Conservation (phyloP, 2,329 filamentous ascomycete species). For the Aspergillus sclerotialis region DNA sequence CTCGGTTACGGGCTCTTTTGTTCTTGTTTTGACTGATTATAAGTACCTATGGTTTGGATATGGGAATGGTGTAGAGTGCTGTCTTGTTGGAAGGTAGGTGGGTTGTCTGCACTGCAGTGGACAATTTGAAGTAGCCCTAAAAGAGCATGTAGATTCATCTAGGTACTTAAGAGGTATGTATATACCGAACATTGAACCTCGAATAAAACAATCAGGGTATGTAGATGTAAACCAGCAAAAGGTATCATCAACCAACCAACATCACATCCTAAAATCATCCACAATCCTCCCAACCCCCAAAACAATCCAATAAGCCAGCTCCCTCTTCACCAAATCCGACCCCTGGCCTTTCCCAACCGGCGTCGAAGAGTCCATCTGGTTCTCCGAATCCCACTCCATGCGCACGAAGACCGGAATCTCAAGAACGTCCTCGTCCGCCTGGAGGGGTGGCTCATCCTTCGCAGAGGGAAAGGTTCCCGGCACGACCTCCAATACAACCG, state of each 20-base stretch:
- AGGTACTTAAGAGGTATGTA: constrained; percentile 1
- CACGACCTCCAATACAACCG: constrained; percentile 86
- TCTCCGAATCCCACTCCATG: constrained; percentile 76
- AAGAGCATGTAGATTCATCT: too few relatives aligned
- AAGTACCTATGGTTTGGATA: too few relatives aligned
- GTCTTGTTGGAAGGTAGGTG: too few relatives aligned
- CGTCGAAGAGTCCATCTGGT: constrained; percentile 37
- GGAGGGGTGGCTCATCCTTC: constrained; percentile 9
- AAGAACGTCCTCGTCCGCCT: constrained; percentile 57
- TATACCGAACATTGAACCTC: not conserved
- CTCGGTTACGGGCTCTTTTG: too few relatives aligned
- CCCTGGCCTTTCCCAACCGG: constrained; percentile 41
- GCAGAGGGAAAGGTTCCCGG: constrained; percentile 40
- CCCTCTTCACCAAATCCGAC: constrained; percentile 67
- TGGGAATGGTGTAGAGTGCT: too few relatives aligned
- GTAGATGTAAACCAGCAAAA: not conserved
- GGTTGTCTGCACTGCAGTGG: too few relatives aligned
- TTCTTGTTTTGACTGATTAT: too few relatives aligned
- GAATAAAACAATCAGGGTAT: not conserved
- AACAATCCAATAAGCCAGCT: constrained; percentile 93
- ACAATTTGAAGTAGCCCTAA: too few relatives aligned
- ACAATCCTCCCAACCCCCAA: constrained; percentile 78
- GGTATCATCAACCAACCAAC: constrained; percentile 6
- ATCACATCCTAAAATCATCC: constrained; percentile 8
- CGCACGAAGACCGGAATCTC: constrained; percentile 94